Percentiles rank a stretch among this genome's conserved stretches.
phyloP scores from a whole-genome alignment of 169 alveolate genomes.

The Cryptosporidium meleagridis region DNA sequence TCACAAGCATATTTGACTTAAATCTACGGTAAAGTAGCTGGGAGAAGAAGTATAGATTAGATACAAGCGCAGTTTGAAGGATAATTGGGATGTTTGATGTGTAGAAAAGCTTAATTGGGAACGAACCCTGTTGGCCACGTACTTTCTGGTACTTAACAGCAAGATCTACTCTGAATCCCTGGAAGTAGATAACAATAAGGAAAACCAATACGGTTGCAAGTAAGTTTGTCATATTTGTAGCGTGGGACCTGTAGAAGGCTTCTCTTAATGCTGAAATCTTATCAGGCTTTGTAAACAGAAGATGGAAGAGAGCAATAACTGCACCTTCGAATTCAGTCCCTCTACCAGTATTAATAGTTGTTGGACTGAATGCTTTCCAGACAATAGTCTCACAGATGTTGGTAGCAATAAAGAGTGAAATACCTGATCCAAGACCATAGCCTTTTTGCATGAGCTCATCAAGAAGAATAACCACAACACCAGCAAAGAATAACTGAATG shows the following conservation, averaged over 20 bases:
- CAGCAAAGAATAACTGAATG: slow-evolving; percentile 97
- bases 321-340: slow-evolving; percentile 99
- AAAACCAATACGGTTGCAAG: slow-evolving; percentile 97
- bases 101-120: slow-evolving; percentile 99
- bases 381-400: slow-evolving; percentile 98
- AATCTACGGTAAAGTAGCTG: slow-evolving; percentile 97
- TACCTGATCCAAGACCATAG: slow-evolving; percentile 99
- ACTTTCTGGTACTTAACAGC: slow-evolving; percentile 94
- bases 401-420: slow-evolving; percentile 99
- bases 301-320: slow-evolving; percentile 96
- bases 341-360: slow-evolving; percentile 96
- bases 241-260: slow-evolving; percentile 96
- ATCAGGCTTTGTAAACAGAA: slow-evolving; percentile 93
- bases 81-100: slow-evolving; percentile 99
- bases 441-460: slow-evolving; percentile 99
- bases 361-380: slow-evolving; percentile 99
- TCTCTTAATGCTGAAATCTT: slow-evolving; percentile 91
- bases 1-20: slow-evolving; percentile 94
- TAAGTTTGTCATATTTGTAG: slow-evolving; percentile 97
- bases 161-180: slow-evolving; percentile 98
- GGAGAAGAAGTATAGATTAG: slow-evolving; percentile 98
- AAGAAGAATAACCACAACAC: slow-evolving; percentile 97
- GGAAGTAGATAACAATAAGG: slow-evolving; percentile 98
- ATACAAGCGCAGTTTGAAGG: slow-evolving; percentile 96
- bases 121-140: slow-evolving; percentile 97